A percentile compares a stretch with the other conserved stretches of the same genome.
phyloP scores from a whole-genome alignment of 2,329 filamentous ascomycete species.

The Ophiobolus disseminans region DNA sequence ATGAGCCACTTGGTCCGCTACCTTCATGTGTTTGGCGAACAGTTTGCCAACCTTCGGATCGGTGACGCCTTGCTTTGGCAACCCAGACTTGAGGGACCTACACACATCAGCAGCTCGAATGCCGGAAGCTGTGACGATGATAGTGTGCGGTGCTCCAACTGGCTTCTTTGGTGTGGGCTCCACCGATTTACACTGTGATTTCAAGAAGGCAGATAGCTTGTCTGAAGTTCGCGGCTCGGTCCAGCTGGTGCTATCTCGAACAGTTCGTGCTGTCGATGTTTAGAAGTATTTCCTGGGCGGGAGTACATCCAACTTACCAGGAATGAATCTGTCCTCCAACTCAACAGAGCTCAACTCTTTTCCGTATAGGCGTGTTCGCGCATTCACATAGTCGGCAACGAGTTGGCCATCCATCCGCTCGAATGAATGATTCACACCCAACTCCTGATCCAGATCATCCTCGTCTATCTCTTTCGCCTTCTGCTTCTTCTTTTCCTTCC shows the following conservation, averaged over 20 bases:
- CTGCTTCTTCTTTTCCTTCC: conserved; percentile 64
- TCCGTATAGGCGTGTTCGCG: conserved; percentile 79
- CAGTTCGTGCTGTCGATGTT: conserved; percentile 66
- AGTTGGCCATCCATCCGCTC: conserved; percentile 82
- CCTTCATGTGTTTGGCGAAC: conserved; percentile 98
- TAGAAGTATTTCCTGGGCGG: conserved; percentile 7
- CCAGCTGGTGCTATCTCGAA: conserved; percentile 82
- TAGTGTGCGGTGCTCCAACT: conserved; percentile 73
- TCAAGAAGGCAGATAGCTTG: conserved; percentile 80
- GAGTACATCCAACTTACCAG: conserved; percentile 61
- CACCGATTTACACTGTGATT: conserved; percentile 68
- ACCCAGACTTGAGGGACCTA: conserved; percentile 73
- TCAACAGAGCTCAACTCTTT: conserved; percentile 83
- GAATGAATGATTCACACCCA: conserved; percentile 78
- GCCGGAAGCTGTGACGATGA: conserved; percentile 85
- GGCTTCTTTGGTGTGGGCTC: conserved; percentile 68
- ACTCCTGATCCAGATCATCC: conserved; percentile 56
- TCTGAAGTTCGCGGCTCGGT: conserved; percentile 70
- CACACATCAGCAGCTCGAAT: conserved; percentile 85
- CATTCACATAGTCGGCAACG: conserved; percentile 83
- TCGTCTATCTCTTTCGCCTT: conserved; percentile 70
- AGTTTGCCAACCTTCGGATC: conserved; percentile 83
- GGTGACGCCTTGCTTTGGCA: conserved; percentile 58
- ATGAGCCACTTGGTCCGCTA: conserved; percentile 82
- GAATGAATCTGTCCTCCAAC: conserved; percentile 79